Evolutionary conservation across 2,329 filamentous ascomycete genomes (phyloP), one percentile per base, ranked within the genome.

Genomic region (Emergomyces africanus): DNA sequence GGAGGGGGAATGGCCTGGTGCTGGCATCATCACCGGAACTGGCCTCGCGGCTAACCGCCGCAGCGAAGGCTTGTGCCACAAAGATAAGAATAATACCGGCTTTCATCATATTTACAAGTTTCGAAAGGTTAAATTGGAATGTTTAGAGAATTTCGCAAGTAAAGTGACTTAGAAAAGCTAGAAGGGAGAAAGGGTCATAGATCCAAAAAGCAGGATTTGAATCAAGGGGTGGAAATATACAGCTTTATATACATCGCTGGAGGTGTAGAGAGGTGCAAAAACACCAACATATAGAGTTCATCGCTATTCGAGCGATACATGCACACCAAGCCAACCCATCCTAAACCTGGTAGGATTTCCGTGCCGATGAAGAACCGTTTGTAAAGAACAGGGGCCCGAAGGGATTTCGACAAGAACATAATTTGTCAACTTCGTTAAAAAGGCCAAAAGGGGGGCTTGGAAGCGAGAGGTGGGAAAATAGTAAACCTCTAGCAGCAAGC

Each of bases 31-130:
- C 53, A 51, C 56, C 35, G 20, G 37, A 23, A 25, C 15, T n/a
- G n/a, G 35, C 23, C 23, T 48, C 44, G 37, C 57, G 60, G 33
- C 41, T 51, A 53, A 49, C 54, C n/a, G 57, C 57, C 57, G 57
- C 63, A 48, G 37, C 28, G 23, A 73, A 67, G 65, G 66, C 61
- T 35, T 61, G 59, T 41, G 60, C 56, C 25, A 59, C 60, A 57
- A 65, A 41, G 57, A 57, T 59, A 48, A 64, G 58, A 54, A 63
- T 57, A 42, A 63, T 41, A 37, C 54, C 49, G 54, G 62, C 56
- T 61, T 64, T 63, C 61, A 37, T 58, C 50, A 37, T 59, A 14
- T 23, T 59, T 35, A 39, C 33, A 20, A 20, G 28, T 8, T 54
- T 15, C 18, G 14, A 23, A 54, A 14, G 15, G 30, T n/a, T 30